These are phyloP conservation scores for Metschnikowia shivogae DNA, from an alignment of 805 yeast genomes.

Conservation along the genomic window DNA sequence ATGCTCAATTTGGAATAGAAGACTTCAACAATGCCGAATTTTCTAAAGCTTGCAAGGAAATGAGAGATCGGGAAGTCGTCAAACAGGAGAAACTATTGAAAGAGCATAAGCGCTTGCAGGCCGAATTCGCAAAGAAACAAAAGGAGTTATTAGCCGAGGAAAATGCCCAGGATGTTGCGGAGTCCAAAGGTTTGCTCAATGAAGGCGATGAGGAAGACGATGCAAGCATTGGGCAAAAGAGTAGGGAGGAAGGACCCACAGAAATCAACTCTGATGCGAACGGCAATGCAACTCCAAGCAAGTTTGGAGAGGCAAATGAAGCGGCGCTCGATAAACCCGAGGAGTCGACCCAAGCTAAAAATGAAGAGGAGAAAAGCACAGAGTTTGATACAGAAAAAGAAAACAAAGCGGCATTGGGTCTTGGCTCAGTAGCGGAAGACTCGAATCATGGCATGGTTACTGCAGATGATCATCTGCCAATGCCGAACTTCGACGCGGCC, in stretches of 20 bases:
- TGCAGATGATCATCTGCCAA: not conserved
- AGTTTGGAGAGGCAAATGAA: not conserved
- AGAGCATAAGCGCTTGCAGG: constrained; percentile 29
- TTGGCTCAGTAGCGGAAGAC: not conserved
- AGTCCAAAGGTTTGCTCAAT: not conserved
- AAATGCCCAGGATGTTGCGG: not conserved
- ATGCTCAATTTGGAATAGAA: constrained; percentile 93
- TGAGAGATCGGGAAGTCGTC: constrained; percentile 60
- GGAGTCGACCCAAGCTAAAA: no score
- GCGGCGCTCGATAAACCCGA: no score
- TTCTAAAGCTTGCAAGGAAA: constrained; percentile 67
- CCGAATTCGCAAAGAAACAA: constrained; percentile 20
- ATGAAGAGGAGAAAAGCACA: no score
- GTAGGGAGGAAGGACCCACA: constrained; percentile 1
- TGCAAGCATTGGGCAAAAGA: not conserved
- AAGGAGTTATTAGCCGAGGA: constrained; percentile 6
- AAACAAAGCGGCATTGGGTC: not conserved
- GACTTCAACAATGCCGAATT: constrained; percentile 77
- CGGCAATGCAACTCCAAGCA: not conserved
- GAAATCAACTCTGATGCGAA: not conserved
- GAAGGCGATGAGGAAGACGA: not conserved
- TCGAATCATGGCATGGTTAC: not conserved
- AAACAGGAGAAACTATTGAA: constrained; percentile 45
- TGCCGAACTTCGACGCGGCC: not conserved
- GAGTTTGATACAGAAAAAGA: not conserved